Base-by-base conservation (phyloP, 2,329 filamentous ascomycete genomes). In the Dothistroma pini region DNA sequence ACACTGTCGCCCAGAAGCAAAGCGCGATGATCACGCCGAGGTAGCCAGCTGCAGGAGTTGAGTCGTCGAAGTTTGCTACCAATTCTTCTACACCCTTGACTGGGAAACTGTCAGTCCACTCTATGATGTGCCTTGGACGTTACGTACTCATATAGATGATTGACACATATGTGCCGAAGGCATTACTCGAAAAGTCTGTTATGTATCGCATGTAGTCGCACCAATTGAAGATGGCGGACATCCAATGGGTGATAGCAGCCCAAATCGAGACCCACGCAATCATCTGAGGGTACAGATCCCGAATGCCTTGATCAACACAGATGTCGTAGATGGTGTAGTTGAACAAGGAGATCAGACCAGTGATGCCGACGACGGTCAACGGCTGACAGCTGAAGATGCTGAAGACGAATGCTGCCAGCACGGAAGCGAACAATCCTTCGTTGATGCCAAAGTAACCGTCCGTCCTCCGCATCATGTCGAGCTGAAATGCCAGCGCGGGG, bases 271-370 rank as follows among this genome's bases (percentile, higher is more conserved):
- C 79, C 83, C 83, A 85, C 4, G 78, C 78, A 70, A 84, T 83
- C 67, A 85, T 83, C 53, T 79, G 76, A 0, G 81, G 78, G 68
- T 84, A 85, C 6, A 84, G 73, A 1, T 73, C 66, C 4, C 73
- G 66, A 2, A 79, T 76, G 47, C 83, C 80, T 61, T 84, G 79
- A 12, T 74, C 74, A 29, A 71, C 71, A 50, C 84, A 76, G 57
- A 85, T 85, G 60, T 85, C 81, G 71, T 83, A 85, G 63, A 84
- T 84, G 25, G 83, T 86, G 66, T 83, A 85, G 68, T 85, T 84
- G 75, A 86, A 85, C 41, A 76, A 59, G 9, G 78, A 79, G 41
- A 83, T 83, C 29, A 82, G 70, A 62, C 83, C 83, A 4, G 82
- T 84, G 41, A 85, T 81, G 5, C 83, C 83, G 16, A 85, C 82